Evolutionary conservation across 2,329 filamentous ascomycete species (phyloP).

Genomic region (Penicillium thymicola): DNA sequence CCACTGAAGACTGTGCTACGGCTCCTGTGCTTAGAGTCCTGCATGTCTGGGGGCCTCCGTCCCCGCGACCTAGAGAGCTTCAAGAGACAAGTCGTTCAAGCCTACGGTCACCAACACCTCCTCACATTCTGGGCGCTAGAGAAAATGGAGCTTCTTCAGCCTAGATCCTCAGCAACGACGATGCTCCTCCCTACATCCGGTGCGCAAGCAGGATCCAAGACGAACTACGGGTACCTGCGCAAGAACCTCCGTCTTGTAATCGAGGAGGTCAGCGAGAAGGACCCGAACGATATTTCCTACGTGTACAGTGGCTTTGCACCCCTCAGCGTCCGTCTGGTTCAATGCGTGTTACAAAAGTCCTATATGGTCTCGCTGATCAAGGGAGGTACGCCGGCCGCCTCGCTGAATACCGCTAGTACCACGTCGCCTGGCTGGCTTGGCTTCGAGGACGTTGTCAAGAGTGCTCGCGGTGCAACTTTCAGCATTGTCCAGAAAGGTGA

Average conservation of each 20-base stretch:
- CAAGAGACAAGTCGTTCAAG: slow-evolving; percentile 81
- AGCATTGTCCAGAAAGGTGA: slow-evolving; percentile 90
- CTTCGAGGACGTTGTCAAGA: slow-evolving; percentile 88
- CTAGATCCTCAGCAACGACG: slow-evolving; percentile 72
- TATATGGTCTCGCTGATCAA: slow-evolving; percentile 70
- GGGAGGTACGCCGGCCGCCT: slow-evolving; percentile 54
- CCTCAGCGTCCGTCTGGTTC: slow-evolving; percentile 83
- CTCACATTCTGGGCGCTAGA: slow-evolving; percentile 85
- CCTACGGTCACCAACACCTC: slow-evolving; percentile 92
- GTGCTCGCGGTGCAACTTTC: slow-evolving; percentile 82
- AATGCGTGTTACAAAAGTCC: slow-evolving; percentile 88
- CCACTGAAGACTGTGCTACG: slow-evolving; percentile 79
- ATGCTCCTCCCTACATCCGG: slow-evolving; percentile 75
- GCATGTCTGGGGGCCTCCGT: slow-evolving; percentile 82
- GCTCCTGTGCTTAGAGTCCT: slow-evolving; percentile 86
- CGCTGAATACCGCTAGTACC: slow-evolving; percentile 50
- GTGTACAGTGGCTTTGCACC: slow-evolving; percentile 97
- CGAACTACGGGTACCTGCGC: slow-evolving; percentile 85
- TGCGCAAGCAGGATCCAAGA: slow-evolving; percentile 64
- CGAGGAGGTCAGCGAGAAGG: slow-evolving; percentile 93
- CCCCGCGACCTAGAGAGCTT: slow-evolving; percentile 86
- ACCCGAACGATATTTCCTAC: slow-evolving; percentile 93
- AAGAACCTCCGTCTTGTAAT: slow-evolving; percentile 86
- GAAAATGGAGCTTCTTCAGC: slow-evolving; percentile 80
- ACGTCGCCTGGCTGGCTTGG: slow-evolving; percentile 81